Base-by-base conservation (phyloP, 176 grass and related monocot species). In the Eleusine indica region DNA sequence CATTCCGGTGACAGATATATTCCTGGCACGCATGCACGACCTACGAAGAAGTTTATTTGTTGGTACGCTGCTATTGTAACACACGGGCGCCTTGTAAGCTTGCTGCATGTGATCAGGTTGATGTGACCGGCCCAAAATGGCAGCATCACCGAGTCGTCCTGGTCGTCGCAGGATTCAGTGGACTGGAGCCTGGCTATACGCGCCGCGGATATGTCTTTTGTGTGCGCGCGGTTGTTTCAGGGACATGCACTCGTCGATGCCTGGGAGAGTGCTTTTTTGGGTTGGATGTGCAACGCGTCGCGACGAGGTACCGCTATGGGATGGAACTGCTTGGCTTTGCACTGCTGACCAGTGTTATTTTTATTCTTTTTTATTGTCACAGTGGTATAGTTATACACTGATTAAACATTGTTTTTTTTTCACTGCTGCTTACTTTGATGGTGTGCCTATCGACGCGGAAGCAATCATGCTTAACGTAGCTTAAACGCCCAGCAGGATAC, bases 11-110 rank as follows among this genome's bases (percentile, higher is more conserved):
- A 10, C 48, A 51, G 14, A 51, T 2, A 51, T 16, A 51, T 51
- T 35, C 21, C 72, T 46, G 21, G 61, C 72, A 83, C 60, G 14
- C 21, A 53, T 15, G 46, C 35, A 19, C 37, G 60, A 9, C 60
- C 22, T 28, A 64, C 68, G 7, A 71, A 25, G 43, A 68, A 76
- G 38, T 22, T 56, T 11, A 38, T 49, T 56, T 32, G 48, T 41
- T 49, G 7, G 25, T 17, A 61, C 17, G 3, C 74, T 11, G 10
- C 22, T 8, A 12, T 9, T 29, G 22, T n/a, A 58, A 1, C 83
- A 71, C 83, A 71, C 66, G 83, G 83, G 83, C 18, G 44, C 53
- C 53, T 79, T 78, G 83, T 71, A 40, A 4, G 17, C 44, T 78
- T 62, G 51, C 66, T 78, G 41, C 74, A 71, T 49, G 75, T 71